Evolutionary conservation across 2,329 filamentous ascomycete species (phyloP).

Genomic region (Coniochaeta sp.): DNA sequence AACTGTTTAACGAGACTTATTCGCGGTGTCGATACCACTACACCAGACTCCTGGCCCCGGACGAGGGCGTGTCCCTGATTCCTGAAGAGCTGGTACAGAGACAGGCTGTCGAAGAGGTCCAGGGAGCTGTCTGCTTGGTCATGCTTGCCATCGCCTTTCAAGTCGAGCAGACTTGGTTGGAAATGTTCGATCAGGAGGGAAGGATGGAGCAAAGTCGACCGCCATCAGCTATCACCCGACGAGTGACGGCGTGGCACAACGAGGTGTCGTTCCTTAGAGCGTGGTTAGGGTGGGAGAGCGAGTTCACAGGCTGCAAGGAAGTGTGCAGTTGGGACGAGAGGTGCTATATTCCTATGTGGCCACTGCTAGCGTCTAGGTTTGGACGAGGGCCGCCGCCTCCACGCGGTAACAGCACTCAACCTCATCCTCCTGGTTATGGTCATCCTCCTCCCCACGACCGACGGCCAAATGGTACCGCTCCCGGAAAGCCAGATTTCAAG

Average conservation of each 20-base stretch:
- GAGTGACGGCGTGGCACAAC: conserved; percentile 17
- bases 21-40: conserved; percentile 34
- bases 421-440: conserved; percentile 4
- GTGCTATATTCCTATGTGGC: conserved; percentile 46
- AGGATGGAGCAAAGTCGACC: background rate
- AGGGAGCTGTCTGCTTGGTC: conserved; percentile 26
- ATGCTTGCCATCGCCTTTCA: conserved; percentile 33
- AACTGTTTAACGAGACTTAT: conserved; percentile 27
- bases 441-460: conserved; percentile 5
- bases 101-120: conserved; percentile 27
- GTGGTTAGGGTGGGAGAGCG: conserved; percentile 43
- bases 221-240: background rate
- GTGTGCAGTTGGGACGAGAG: conserved; percentile 34
- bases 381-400: conserved; percentile 6
- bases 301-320: conserved; percentile 31
- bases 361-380: conserved; percentile 18
- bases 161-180: conserved; percentile 30
- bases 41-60: conserved; percentile 24
- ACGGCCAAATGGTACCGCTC: background rate
- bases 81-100: conserved; percentile 28
- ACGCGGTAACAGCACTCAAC: background rate
- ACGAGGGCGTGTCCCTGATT: conserved; percentile 16
- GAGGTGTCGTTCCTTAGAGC: conserved; percentile 34
- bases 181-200: background rate
- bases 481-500: conserved; percentile 1